Percentiles rank a stretch among this genome's conserved stretches.
phyloP scores from a whole-genome alignment of 805 yeast species.

The Saccharomycopsis schoenii region DNA sequence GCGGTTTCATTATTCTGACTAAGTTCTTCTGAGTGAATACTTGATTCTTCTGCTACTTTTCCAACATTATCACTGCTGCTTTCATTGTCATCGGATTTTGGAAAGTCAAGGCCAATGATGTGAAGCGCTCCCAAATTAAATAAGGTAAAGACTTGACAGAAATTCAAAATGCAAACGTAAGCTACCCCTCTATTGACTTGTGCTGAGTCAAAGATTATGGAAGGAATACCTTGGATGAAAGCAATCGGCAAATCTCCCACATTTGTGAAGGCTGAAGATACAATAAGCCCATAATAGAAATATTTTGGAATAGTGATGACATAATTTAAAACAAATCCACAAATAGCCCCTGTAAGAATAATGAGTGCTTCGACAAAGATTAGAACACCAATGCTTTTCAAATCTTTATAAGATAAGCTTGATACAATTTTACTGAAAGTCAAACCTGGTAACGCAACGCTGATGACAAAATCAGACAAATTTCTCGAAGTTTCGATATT shows the following conservation, averaged over 20 bases:
- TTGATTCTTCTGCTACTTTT: neutral
- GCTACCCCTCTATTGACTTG: constrained; percentile 42
- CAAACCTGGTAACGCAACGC: constrained; percentile 44
- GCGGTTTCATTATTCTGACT: neutral
- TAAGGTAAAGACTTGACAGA: constrained; percentile 33
- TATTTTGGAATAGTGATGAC: constrained; percentile 32
- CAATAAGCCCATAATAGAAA: constrained; percentile 39
- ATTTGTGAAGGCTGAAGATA: constrained; percentile 42
- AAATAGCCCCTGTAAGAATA: constrained; percentile 23
- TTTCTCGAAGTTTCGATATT: constrained; percentile 54
- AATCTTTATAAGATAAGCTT: constrained; percentile 41
- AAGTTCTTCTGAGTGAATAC: neutral
- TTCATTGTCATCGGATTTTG: neutral
- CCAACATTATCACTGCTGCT: neutral
- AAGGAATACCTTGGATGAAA: constrained; percentile 35
- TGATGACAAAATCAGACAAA: constrained; percentile 41
- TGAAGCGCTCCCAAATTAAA: constrained; percentile 34
- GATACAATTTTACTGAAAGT: constrained; percentile 43
- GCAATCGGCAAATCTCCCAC: constrained; percentile 46
- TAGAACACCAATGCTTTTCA: constrained; percentile 41
- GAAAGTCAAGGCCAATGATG: constrained; percentile 30
- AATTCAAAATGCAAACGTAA: constrained; percentile 36
- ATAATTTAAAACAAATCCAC: constrained; percentile 25
- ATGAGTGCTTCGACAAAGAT: constrained; percentile 24
- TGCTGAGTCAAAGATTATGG: constrained; percentile 26